Base-by-base conservation (phyloP, 2,329 filamentous ascomycete species). In the Neofusicoccum cordaticola region DNA sequence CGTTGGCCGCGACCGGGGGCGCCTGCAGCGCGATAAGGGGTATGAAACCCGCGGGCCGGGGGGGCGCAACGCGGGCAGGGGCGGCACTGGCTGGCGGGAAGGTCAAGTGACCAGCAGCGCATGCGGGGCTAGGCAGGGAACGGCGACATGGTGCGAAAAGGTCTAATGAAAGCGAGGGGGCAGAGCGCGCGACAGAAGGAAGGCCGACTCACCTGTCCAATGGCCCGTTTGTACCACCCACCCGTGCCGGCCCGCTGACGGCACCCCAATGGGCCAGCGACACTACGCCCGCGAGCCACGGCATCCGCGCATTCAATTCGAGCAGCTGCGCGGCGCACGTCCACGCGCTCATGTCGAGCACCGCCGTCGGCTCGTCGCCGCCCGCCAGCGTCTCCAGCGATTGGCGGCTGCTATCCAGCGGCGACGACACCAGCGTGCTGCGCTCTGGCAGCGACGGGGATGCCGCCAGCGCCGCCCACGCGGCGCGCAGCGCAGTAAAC, bases 201-300 rank as follows among this genome's bases (percentile, higher is more conserved):
- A 68, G 71, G 68, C 71, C 71, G 71, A 84, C 92, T 89, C 88
- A 98, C 94, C 92, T 96, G 82, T 98, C 94, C 78, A 97, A 81
- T 76, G 88, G 84, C 68, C 92, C 89, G 77, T 96, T 85, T 34
- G 90, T 86, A 72, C 85, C 84, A 74, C 90, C 92, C 68, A 96
- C 78, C 78, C 80, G 85, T 72, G 92, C 91, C 68, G 91, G 91
- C 27, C 93, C 92, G 72, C 83, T 82, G 73, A 94, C 79, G 72
- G 88, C 84, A 69, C 87, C 83, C 83, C 90, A 89, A 79, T 95
- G 92, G 69, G 90, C 76, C 77, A 97, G 85, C 65, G 90, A 90
- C 66, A 95, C 76, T 70, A 86, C 81, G 74, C 92, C 92, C 73
- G 84, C 84, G 64, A 97, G 84, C 94, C 94, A 98, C 68, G 94